Percentiles rank a stretch among this genome's conserved stretches.
These are phyloP conservation scores for Ephemerocybe angulata DNA, from an alignment of 768 basidiomycete genomes.

Conservation along the genomic window DNA sequence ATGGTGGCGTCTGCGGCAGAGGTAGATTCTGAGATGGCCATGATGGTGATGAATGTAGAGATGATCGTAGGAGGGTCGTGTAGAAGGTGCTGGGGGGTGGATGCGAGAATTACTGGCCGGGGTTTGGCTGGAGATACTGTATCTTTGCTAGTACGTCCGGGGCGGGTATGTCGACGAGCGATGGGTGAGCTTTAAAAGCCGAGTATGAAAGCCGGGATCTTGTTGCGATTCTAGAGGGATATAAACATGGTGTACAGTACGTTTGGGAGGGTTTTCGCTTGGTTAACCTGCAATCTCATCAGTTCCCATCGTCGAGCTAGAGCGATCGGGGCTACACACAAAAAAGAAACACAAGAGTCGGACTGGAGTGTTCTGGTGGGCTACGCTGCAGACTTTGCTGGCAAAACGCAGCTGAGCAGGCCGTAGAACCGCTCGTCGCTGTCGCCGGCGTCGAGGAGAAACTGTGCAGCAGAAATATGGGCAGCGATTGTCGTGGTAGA, in stretches of 20 bases:
- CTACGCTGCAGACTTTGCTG: not conserved
- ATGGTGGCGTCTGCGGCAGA: constrained; percentile 48
- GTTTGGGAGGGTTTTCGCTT: not conserved
- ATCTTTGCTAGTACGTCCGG: constrained; percentile 17
- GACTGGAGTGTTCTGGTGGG: not conserved
- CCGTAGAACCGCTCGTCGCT: constrained; percentile 24
- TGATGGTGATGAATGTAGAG: constrained; percentile 23
- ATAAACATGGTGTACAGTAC: constrained; percentile 38
- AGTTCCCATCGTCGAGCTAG: not conserved
- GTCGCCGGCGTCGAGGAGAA: constrained; percentile 23
- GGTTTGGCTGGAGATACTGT: constrained; percentile 16
- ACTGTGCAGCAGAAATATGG: constrained; percentile 4
- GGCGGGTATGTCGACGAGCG: constrained; percentile 9
- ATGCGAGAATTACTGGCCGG: constrained; percentile 15
- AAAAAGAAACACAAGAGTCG: constrained; percentile 5
- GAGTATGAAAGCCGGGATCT: constrained; percentile 9
- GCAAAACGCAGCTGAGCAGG: constrained; percentile 16
- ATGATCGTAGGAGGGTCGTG: constrained; percentile 16
- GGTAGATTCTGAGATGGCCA: constrained; percentile 45
- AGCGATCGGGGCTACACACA: constrained; percentile 4
- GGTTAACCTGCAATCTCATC: constrained; percentile 1
- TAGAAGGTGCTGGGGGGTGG: constrained; percentile 9
- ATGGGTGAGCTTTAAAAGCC: constrained; percentile 20
- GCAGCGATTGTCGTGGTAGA: constrained; percentile 18
- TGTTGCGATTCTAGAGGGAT: constrained; percentile 33